Evolutionary conservation across 371 early-diverging fungal genomes (phyloP).

Genomic region (Mucor saturninus): DNA sequence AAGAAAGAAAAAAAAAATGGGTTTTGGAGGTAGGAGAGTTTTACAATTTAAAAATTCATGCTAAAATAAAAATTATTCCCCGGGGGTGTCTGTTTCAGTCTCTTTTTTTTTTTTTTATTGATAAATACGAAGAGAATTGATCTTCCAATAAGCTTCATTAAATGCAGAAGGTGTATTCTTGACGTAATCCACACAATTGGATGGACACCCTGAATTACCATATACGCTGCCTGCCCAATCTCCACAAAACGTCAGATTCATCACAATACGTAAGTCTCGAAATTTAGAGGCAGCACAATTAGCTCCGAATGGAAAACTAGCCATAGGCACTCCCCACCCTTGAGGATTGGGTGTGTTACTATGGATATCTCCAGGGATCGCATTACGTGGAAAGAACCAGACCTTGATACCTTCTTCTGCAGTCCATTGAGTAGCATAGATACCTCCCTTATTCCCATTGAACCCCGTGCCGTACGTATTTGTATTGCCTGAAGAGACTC

Average conservation of each 20-base stretch:
- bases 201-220: constrained; percentile 23
- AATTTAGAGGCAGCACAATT: constrained; percentile 23
- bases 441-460: constrained; percentile 43
- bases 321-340: constrained; percentile 35
- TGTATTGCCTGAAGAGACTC: constrained; percentile 4
- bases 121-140: constrained; percentile 29
- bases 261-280: constrained; percentile 13
- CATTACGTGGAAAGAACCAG: constrained; percentile 35
- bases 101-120: constrained; percentile 1
- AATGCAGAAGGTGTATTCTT: constrained; percentile 20
- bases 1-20: neutral
- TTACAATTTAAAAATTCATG: neutral
- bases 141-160: constrained; percentile 25
- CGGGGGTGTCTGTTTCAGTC: neutral
- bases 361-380: constrained; percentile 40
- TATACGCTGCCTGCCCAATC: constrained; percentile 25
- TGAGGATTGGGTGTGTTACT: constrained; percentile 29
- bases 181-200: constrained; percentile 25
- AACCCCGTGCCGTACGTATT: constrained; percentile 36
- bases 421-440: constrained; percentile 41
- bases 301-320: constrained; percentile 28
- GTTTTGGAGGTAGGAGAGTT: neutral
- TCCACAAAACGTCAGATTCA: constrained; percentile 31
- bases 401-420: constrained; percentile 28
- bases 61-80: neutral